These are phyloP conservation scores for Aspergillus sergii DNA, from an alignment of 2,329 filamentous ascomycete genomes.

Conservation along the genomic window DNA sequence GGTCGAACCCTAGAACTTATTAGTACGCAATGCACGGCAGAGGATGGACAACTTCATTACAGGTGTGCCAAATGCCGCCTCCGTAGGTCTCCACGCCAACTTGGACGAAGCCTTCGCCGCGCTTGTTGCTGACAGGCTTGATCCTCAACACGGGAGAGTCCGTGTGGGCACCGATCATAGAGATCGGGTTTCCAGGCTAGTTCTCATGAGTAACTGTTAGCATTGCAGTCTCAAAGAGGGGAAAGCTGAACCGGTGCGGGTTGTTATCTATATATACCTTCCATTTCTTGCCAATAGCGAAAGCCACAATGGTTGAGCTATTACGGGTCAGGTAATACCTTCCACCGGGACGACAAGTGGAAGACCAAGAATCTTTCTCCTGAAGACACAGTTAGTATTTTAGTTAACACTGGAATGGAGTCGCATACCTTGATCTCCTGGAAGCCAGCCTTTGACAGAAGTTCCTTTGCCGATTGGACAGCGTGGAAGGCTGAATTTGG, in stretches of 20 bases:
- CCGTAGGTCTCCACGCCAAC: constrained; percentile 97
- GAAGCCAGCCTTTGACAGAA: constrained; percentile 83
- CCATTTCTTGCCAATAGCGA: constrained; percentile 89
- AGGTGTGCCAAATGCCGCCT: constrained; percentile 95
- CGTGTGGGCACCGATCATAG: constrained; percentile 94
- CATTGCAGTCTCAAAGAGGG: background rate
- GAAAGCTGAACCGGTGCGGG: background rate
- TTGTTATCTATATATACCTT: constrained; percentile 46
- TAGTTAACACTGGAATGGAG: background rate
- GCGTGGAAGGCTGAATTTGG: constrained; percentile 80
- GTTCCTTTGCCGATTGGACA: constrained; percentile 74
- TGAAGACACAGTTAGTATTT: constrained; percentile 29
- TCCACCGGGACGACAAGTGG: constrained; percentile 77
- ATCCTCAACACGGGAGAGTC: constrained; percentile 90
- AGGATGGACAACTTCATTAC: constrained; percentile 34
- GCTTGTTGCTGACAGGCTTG: constrained; percentile 92
- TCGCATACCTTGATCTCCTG: constrained; percentile 68
- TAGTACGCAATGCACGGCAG: constrained; percentile 10
- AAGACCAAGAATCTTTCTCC: constrained; percentile 88
- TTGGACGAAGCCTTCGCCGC: constrained; percentile 83
- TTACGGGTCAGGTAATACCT: constrained; percentile 98
- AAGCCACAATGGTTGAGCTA: constrained; percentile 87
- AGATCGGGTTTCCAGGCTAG: constrained; percentile 79
- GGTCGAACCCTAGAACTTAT: constrained; percentile 72
- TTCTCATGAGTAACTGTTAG: constrained; percentile 1